A percentile compares a stretch with the other conserved stretches of the same genome.
Evolutionary conservation across 148 eudicot species (phyloP).

Genomic region (Pharnaceum exiguum): DNA sequence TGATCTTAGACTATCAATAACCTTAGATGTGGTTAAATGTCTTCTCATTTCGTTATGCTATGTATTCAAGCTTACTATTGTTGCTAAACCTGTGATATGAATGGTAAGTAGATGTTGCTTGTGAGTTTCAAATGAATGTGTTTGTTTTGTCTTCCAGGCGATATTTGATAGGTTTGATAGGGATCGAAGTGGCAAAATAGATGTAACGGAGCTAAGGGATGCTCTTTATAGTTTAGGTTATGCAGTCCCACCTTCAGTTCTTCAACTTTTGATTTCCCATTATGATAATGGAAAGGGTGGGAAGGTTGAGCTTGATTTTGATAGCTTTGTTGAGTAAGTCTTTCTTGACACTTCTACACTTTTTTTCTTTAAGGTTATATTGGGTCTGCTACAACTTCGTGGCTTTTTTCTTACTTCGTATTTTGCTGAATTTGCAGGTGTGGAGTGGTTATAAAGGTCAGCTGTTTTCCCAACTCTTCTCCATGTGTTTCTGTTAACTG

Average conservation of each 20-base stretch:
- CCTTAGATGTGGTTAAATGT: too few relatives aligned
- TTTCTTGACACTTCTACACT: conserved; percentile 1
- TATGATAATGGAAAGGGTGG: conserved; percentile 46
- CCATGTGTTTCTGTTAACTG: not conserved
- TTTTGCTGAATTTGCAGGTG: conserved; percentile 41
- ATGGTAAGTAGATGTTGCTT: not conserved
- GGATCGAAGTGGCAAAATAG: conserved; percentile 70
- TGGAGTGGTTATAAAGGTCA: conserved; percentile 74
- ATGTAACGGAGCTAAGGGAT: conserved; percentile 53
- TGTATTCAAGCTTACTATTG: too few relatives aligned
- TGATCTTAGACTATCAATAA: too few relatives aligned
- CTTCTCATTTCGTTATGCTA: too few relatives aligned
- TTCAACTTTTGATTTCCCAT: conserved; percentile 56
- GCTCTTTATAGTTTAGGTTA: conserved; percentile 66
- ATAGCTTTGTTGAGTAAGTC: conserved; percentile 74
- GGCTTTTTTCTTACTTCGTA: conserved; percentile 1
- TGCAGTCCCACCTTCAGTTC: conserved; percentile 67
- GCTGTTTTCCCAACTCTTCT: conserved; percentile 11
- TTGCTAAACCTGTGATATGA: not conserved
- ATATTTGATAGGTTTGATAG: conserved; percentile 74
- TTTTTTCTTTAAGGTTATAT: not conserved
- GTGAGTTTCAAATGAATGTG: not conserved
- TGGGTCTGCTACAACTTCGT: not conserved
- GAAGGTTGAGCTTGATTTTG: conserved; percentile 50
- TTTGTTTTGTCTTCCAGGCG: conserved; percentile 31